A percentile compares a stretch with the other conserved stretches of the same genome.
Evolutionary conservation across 1,284 basidiomycete species (phyloP).

Genomic region (Salmacisia buchloeana): DNA sequence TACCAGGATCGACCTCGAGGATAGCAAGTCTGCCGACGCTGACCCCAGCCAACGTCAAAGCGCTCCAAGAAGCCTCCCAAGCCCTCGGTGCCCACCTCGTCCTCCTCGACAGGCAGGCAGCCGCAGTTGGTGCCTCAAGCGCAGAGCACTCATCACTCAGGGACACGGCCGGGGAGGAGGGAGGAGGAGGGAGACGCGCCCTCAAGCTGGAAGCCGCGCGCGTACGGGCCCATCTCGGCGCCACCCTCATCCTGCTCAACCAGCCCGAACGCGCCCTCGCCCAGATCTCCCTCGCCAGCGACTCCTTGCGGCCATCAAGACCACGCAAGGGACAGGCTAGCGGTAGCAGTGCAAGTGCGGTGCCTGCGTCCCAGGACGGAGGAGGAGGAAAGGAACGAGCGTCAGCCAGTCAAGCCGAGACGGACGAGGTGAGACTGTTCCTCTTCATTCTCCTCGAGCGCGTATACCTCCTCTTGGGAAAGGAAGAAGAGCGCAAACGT

Average conservation of each 20-base stretch:
- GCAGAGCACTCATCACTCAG: too few relatives aligned
- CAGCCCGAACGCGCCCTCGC: not conserved
- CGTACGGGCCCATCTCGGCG: not conserved
- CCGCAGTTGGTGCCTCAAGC: not conserved
- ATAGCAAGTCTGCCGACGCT: too few relatives aligned
- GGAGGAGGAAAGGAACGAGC: too few relatives aligned
- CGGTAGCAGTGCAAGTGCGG: too few relatives aligned
- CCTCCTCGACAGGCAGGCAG: not conserved
- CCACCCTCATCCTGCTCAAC: not conserved
- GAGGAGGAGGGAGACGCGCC: not conserved
- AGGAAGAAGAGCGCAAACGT: not conserved
- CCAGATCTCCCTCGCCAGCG: not conserved
- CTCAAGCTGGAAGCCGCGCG: not conserved
- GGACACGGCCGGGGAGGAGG: too few relatives aligned
- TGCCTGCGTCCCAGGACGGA: too few relatives aligned
- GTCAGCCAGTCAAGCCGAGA: too few relatives aligned
- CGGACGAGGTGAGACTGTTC: not conserved
- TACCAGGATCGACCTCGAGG: too few relatives aligned
- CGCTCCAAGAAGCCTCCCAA: not conserved
- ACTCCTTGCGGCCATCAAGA: conserved; percentile 1
- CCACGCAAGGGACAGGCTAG: too few relatives aligned
- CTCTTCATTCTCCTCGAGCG: not conserved
- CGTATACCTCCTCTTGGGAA: not conserved
- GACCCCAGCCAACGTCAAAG: conserved; percentile 1
- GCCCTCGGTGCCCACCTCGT: not conserved